Conservation (phyloP, 2,329 filamentous ascomycete genomes). For the Zalaria obscura region DNA sequence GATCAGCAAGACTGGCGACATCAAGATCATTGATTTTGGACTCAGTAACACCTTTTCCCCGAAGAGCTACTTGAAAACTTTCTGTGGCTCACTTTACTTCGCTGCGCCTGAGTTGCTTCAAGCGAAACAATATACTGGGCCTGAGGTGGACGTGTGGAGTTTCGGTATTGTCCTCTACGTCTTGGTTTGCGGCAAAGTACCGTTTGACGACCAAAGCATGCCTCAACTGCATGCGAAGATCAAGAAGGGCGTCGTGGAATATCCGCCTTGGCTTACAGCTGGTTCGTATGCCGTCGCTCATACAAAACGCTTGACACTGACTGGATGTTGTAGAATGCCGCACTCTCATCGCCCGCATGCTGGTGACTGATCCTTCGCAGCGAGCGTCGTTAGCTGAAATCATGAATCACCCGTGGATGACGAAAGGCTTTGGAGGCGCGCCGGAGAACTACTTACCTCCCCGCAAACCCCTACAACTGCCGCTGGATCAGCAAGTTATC, state of each 20-base stretch:
- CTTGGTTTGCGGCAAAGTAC: slow-evolving; percentile 91
- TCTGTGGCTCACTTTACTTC: slow-evolving; percentile 95
- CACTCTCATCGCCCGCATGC: slow-evolving; percentile 82
- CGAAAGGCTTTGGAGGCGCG: slow-evolving; percentile 72
- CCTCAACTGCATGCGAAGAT: slow-evolving; percentile 96
- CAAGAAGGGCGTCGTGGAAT: slow-evolving; percentile 92
- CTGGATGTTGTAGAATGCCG: slow-evolving; percentile 60
- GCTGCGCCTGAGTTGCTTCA: slow-evolving; percentile 89
- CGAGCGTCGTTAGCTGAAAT: slow-evolving; percentile 82
- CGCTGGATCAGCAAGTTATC: slow-evolving; percentile 70
- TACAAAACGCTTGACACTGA: neutral
- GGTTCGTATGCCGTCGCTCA: slow-evolving; percentile 42
- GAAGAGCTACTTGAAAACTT: slow-evolving; percentile 75
- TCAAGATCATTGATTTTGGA: slow-evolving; percentile 98
- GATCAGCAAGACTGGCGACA: slow-evolving; percentile 97
- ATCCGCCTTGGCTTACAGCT: slow-evolving; percentile 80
- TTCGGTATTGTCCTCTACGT: slow-evolving; percentile 98
- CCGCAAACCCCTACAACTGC: slow-evolving; percentile 73
- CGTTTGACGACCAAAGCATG: slow-evolving; percentile 99
- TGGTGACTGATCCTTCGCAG: slow-evolving; percentile 83
- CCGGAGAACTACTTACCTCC: slow-evolving; percentile 80
- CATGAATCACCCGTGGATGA: slow-evolving; percentile 91
- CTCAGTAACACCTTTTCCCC: slow-evolving; percentile 93
- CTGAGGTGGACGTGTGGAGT: slow-evolving; percentile 96
- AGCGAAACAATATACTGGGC: slow-evolving; percentile 85